phyloP scores from a whole-genome alignment of 352 stramenopile genomes.

The Plasmopara halstedii region DNA sequence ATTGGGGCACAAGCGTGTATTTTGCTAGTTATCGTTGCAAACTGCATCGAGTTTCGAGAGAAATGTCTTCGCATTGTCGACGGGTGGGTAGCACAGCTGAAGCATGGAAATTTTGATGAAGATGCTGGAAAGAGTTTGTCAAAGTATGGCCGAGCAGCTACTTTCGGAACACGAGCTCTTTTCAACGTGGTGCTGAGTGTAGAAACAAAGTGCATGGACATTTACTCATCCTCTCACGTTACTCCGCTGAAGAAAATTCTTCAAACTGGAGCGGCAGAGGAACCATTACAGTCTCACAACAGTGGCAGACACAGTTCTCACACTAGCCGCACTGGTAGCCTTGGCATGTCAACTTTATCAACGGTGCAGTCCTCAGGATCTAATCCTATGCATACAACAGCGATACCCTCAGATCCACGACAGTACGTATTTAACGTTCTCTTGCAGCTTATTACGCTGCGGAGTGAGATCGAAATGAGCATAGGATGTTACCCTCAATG shows the following conservation, averaged over 20 bases:
- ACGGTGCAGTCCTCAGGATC: slow-evolving; percentile 9
- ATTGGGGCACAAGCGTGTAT: slow-evolving; percentile 40
- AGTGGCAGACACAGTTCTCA: slow-evolving; percentile 21
- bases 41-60: slow-evolving; percentile 64
- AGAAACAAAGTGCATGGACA: slow-evolving; percentile 50
- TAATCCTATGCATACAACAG: slow-evolving; percentile 2
- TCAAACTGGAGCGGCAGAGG: slow-evolving; percentile 35
- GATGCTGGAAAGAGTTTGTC: slow-evolving; percentile 8
- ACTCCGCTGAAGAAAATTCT: slow-evolving; percentile 43
- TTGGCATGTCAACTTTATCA: slow-evolving; percentile 17
- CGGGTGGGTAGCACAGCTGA: slow-evolving; percentile 39
- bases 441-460: slow-evolving; percentile 62
- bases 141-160: slow-evolving; percentile 17
- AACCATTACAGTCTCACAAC: slow-evolving; percentile 25
- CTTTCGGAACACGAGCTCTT: slow-evolving; percentile 20
- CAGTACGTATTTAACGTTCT: slow-evolving; percentile 82
- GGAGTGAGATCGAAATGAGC: slow-evolving; percentile 62
- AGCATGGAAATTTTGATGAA: slow-evolving; percentile 15
- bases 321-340: slow-evolving; percentile 17
- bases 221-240: slow-evolving; percentile 49
- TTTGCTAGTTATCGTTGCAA: slow-evolving; percentile 59
- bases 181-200: slow-evolving; percentile 34
- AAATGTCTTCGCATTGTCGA: slow-evolving; percentile 37
- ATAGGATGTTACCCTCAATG: slow-evolving; percentile 51
- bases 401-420: slow-evolving; percentile 42